Evolutionary conservation across 192 early-diverging fungal species (phyloP).

Genomic region (Coemansia sp.): DNA sequence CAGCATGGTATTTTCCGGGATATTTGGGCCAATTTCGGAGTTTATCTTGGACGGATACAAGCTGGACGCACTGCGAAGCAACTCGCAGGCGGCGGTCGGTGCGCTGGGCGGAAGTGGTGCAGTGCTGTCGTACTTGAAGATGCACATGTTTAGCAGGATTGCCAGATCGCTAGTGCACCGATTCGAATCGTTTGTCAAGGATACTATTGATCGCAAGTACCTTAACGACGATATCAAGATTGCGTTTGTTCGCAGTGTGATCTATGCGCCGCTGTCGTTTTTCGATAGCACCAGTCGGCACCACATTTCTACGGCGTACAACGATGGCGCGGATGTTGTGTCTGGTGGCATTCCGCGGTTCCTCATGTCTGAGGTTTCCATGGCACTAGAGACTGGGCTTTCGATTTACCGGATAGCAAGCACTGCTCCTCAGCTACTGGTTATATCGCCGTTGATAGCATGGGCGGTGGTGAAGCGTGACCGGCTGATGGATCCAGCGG

Average conservation of each 20-base stretch:
- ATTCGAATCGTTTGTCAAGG: background rate
- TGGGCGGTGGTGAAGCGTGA: background rate
- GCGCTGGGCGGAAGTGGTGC: constrained; percentile 1
- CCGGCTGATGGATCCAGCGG: background rate
- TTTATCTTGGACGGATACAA: constrained; percentile 20
- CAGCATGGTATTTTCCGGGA: constrained; percentile 12
- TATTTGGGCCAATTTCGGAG: constrained; percentile 13
- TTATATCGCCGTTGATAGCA: constrained; percentile 11
- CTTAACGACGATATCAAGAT: constrained; percentile 8
- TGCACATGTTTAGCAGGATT: constrained; percentile 10
- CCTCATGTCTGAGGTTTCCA: constrained; percentile 8
- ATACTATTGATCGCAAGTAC: background rate
- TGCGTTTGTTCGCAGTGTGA: constrained; percentile 16
- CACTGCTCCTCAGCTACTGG: constrained; percentile 18
- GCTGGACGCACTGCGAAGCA: constrained; percentile 19
- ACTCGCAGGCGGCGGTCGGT: background rate
- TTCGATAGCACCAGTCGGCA: constrained; percentile 32
- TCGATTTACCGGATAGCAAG: constrained; percentile 13
- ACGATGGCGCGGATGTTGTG: constrained; percentile 9
- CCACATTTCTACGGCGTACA: constrained; percentile 16
- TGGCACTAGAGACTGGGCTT: background rate
- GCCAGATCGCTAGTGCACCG: background rate
- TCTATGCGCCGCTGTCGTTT: constrained; percentile 34
- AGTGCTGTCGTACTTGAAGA: constrained; percentile 15
- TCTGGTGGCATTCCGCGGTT: constrained; percentile 8